Percentiles rank a stretch among this genome's conserved stretches.
phyloP scores from a whole-genome alignment of 1,284 basidiomycete species.

The Pseudozyma thailandica region DNA sequence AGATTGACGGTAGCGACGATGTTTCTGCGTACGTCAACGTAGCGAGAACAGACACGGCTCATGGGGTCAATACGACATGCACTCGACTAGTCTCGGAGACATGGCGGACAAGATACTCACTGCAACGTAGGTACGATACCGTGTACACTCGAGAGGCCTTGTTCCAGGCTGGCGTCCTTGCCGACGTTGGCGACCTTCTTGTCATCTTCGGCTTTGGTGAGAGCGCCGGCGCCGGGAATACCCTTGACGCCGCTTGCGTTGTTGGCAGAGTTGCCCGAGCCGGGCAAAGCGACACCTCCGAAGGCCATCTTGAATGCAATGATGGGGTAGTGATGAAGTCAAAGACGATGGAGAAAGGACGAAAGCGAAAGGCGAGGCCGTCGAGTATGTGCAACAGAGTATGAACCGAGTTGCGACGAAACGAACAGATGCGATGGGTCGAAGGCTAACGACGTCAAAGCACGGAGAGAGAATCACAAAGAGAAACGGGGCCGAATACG shows the following conservation, averaged over 20 bases:
- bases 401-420: constrained; percentile 17
- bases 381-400: constrained; percentile 17
- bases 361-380: constrained; percentile 4
- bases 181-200: constrained; percentile 32
- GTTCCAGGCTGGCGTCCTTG: constrained; percentile 50
- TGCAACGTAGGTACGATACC: constrained; percentile 69
- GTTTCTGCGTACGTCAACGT: constrained; percentile 73
- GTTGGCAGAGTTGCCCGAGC: constrained; percentile 38
- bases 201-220: constrained; percentile 40
- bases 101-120: constrained; percentile 57
- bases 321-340: constrained; percentile 1
- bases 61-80: constrained; percentile 23
- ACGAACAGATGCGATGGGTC: constrained; percentile 1
- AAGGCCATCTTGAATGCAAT: constrained; percentile 37
- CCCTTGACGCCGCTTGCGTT: constrained; percentile 31
- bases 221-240: constrained; percentile 16
- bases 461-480: constrained; percentile 7
- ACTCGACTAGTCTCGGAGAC: constrained; percentile 6
- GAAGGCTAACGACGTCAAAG: constrained; percentile 4
- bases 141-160: constrained; percentile 64
- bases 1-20: constrained; percentile 99
- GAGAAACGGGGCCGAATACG: constrained; percentile 7
- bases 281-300: constrained; percentile 51
- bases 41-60: constrained; percentile 4
- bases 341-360: background rate